Base-by-base conservation (phyloP, 2,329 filamentous ascomycete genomes). In the Trichoderma sp. region DNA sequence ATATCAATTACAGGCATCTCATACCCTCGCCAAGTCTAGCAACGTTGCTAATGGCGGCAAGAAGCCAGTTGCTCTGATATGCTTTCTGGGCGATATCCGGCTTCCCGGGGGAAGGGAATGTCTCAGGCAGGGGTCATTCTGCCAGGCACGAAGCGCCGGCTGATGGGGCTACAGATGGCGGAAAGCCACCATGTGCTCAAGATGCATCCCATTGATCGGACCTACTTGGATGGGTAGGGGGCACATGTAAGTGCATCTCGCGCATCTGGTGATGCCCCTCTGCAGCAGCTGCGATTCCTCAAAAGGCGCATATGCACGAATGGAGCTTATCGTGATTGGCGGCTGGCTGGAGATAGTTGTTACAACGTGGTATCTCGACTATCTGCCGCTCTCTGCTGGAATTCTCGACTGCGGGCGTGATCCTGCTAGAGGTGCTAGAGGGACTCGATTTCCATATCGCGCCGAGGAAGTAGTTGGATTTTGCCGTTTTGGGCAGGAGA, bases 11-110 rank as follows among this genome's bases (percentile, higher is more conserved):
- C 62, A 34, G 39, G 39, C 64, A 39, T 47, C 47, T 53, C 47
- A 53, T 53, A 53, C 30, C 57, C 47, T 63, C 58, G 57, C 57
- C 70, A 68, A 72, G 70, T 63, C 32, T 68, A 61, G 70, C 70
- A 72, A 72, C 70, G 70, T 72, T 72, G 64, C 70, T 47, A 20
- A 57, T 68, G 64, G 57, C 28, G 50, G 50, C 62, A 66, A 59
- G 53, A 59, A 26, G 30, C 23, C 28, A 20, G 50, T 47, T 58
- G 50, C 30, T 36, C 20, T 36, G 36, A 61, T 63, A 70, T 63
- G 28, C 9, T 28, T 36, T 13, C 8, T 15, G 30, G 55, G 58
- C 20, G 32, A 20, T 61, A 12, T 12, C 53, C 34, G 65, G 36
- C 67, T 50, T 53, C 28, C 39, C 28, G 57, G 43, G 30, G 55